Evolutionary conservation across 495 filamentous ascomycete genomes (phyloP).

Genomic region (Aspergillus ellipticus): DNA sequence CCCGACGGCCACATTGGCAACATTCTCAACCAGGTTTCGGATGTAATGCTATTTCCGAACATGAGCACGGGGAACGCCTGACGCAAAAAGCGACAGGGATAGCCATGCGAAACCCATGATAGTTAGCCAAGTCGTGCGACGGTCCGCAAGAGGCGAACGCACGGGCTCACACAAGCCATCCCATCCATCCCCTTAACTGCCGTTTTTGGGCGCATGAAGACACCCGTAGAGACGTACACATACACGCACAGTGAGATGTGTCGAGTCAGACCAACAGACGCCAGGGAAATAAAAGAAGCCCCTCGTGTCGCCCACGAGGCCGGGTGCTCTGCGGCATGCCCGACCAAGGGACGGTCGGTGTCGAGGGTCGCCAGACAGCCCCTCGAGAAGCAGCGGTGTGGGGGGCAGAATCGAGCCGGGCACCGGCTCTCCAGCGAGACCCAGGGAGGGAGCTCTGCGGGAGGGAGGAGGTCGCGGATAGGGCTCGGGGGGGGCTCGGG

Average conservation of each 20-base stretch:
- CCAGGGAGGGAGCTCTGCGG: background rate
- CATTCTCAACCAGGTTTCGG: slow-evolving; percentile 33
- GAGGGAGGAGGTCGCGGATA: no score
- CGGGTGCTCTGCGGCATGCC: background rate
- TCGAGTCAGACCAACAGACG: background rate
- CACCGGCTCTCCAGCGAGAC: background rate
- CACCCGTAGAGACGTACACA: background rate
- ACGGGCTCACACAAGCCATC: background rate
- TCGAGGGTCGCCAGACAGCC: background rate
- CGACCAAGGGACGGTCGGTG: background rate
- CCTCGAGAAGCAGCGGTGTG: background rate
- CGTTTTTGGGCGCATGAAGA: background rate
- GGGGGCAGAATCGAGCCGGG: background rate
- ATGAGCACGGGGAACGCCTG: slow-evolving; percentile 23
- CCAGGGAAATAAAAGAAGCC: background rate
- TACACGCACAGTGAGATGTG: background rate
- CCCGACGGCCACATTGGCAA: slow-evolving; percentile 16
- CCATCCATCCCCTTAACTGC: background rate
- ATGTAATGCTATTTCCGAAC: slow-evolving; percentile 44
- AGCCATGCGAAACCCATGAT: background rate
- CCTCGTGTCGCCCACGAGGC: background rate
- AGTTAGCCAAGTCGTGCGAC: background rate
- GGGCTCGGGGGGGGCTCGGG: background rate
- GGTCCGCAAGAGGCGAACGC: background rate
- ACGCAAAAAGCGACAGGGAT: background rate